Base-by-base conservation (phyloP, 139 green algal species). In the Cymbomonas tetramitiformis region DNA sequence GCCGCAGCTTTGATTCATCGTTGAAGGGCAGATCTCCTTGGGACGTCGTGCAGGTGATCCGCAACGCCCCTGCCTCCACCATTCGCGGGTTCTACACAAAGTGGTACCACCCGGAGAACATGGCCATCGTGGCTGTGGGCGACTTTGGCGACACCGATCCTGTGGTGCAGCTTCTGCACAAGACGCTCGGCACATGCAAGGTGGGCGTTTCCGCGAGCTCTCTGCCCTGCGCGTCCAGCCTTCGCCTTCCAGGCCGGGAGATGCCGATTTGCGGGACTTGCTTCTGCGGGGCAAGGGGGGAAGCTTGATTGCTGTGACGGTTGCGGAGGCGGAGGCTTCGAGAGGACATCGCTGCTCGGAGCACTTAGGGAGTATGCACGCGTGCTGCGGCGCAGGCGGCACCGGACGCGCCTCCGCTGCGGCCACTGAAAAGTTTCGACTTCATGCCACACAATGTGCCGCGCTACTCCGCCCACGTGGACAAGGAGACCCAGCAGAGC, bases 41-140 rank as follows among this genome's bases (percentile, higher is more conserved):
- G n/a, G n/a, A n/a, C n/a, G n/a, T n/a, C n/a, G n/a, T n/a, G n/a
- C n/a, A n/a, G 0, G 61, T 93, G 28, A 86, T 94, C 47, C 52
- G 62, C 2, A 51, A 44, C 0, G 77, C 75, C 15, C 30, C 69
- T 18, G 67, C 80, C 0, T 49, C 40, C 2, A 54, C 53, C 0
- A 74, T 93, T 12, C 46, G 54, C 8, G 55, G 25, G n/a, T 94
- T 93, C 53, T 87, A 86, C 64, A 54, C 77, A 47, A 70, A 71
- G 38, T 94, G 83, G 71, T 93, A 91, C 60, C 55, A 65, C 4
- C 79, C 78, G 2, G 69, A 81, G 34, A 49, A 72, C 54, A 86
- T 87, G 81, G 82, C 81, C 9, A 64, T 90, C 31, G 69, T 87
- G 25, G 74, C 69, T 10, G 68, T 83, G 18, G 84, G 84, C 6